Conservation (phyloP, 176 grass and related monocot genomes). For the Rhynchospora breviuscula region DNA sequence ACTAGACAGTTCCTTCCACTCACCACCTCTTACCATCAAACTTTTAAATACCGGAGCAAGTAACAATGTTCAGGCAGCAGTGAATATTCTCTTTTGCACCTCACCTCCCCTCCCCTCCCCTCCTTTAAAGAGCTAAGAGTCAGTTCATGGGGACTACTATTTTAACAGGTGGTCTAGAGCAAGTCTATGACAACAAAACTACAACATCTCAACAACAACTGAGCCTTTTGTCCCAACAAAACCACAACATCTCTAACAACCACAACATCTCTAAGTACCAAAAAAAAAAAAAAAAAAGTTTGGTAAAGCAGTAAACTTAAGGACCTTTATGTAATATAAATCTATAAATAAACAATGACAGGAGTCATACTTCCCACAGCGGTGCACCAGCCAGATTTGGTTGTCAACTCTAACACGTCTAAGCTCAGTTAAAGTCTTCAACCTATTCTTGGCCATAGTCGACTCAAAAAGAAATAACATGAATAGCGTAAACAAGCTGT, state of each 20-base stretch:
- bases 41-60: no score
- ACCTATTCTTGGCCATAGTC: slow-evolving; percentile 95
- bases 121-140: background rate
- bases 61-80: no score
- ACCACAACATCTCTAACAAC: no score
- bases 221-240: no score
- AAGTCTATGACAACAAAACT: background rate
- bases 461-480: slow-evolving; percentile 99
- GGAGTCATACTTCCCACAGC: slow-evolving; percentile 76
- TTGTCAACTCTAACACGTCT: slow-evolving; percentile 98
- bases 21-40: no score
- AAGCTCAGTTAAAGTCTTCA: slow-evolving; percentile 94
- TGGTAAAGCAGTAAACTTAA: slow-evolving; percentile 3
- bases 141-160: background rate
- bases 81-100: no score
- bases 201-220: background rate
- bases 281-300: no score
- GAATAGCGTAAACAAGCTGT: slow-evolving; percentile 98
- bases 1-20: no score
- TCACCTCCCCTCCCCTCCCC: no score
- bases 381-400: slow-evolving; percentile 71
- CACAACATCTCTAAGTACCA: no score
- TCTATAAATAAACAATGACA: slow-evolving; percentile 14
- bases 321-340: background rate
- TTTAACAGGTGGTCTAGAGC: background rate